A percentile compares a stretch with the other conserved stretches of the same genome.
phyloP scores from a whole-genome alignment of 2,329 filamentous ascomycete species.

The Aspergillus thermomutatus region DNA sequence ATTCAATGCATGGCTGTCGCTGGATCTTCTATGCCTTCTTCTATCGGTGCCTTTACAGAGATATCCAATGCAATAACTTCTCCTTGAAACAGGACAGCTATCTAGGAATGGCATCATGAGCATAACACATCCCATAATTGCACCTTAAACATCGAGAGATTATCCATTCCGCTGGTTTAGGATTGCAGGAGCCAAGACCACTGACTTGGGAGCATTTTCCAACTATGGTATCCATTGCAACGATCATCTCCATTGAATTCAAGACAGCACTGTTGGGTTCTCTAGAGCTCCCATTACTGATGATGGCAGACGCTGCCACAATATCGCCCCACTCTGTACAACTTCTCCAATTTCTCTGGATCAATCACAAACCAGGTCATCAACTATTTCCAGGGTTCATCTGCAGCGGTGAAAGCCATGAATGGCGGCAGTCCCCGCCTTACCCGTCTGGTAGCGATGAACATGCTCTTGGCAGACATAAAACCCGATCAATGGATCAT shows the following conservation, averaged over 20 bases:
- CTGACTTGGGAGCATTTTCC: not conserved
- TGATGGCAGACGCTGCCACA: not conserved
- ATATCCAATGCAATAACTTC: not conserved
- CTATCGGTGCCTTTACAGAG: too few species aligned
- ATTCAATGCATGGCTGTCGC: not conserved
- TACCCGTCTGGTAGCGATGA: constrained; percentile 7
- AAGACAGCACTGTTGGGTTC: not conserved
- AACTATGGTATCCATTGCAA: not conserved
- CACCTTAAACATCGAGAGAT: too few species aligned
- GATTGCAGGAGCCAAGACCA: not conserved
- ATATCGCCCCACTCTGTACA: not conserved
- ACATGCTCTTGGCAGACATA: not conserved
- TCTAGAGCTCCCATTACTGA: not conserved
- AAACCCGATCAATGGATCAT: not conserved
- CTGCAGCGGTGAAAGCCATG: not conserved
- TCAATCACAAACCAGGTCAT: not conserved
- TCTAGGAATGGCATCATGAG: not conserved
- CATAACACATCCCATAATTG: not conserved
- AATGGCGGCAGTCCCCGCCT: not conserved
- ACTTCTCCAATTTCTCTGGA: not conserved
- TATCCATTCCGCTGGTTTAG: not conserved
- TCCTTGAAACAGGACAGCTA: not conserved
- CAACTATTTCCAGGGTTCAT: not conserved
- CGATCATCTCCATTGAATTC: not conserved
- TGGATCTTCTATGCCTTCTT: not conserved